Conservation (phyloP, 106 monocot genomes). For the Cymbidium sinense region DNA sequence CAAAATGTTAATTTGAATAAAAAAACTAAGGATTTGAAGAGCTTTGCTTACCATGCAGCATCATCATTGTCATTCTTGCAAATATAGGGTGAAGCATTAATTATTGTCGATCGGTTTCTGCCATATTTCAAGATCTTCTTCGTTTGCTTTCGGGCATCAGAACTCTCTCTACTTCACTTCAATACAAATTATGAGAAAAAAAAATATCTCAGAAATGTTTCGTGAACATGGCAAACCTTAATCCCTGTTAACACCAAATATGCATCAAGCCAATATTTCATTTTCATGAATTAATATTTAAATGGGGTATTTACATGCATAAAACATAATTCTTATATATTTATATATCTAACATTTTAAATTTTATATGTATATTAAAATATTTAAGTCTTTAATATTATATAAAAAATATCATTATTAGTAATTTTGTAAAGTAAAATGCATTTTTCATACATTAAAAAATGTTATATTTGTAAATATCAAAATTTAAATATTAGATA, state of each 20-base stretch:
- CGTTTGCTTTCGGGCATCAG: constrained; percentile 22
- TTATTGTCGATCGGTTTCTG: constrained; percentile 32
- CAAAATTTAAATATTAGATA: too few relatives aligned
- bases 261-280: background rate
- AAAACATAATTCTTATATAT: too few relatives aligned
- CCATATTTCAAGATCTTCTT: constrained; percentile 29
- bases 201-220: too few relatives aligned
- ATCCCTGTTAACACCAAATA: background rate
- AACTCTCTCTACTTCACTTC: constrained; percentile 27
- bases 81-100: constrained; percentile 23
- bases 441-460: too few relatives aligned
- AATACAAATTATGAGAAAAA: constrained; percentile 18
- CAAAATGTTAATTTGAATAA: background rate
- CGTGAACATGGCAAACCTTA: too few relatives aligned
- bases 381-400: too few relatives aligned
- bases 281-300: background rate
- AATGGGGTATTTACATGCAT: too few relatives aligned
- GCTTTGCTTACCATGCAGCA: constrained; percentile 21
- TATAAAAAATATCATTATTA: too few relatives aligned
- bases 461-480: too few relatives aligned
- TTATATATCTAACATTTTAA: too few relatives aligned
- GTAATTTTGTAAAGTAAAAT: too few relatives aligned
- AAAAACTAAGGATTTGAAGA: background rate
- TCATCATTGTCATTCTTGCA: constrained; percentile 26
- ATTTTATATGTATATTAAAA: too few relatives aligned